Evolutionary conservation across 23 red algal species (phyloP).

Genomic region (Cyanidium caldarium): DNA sequence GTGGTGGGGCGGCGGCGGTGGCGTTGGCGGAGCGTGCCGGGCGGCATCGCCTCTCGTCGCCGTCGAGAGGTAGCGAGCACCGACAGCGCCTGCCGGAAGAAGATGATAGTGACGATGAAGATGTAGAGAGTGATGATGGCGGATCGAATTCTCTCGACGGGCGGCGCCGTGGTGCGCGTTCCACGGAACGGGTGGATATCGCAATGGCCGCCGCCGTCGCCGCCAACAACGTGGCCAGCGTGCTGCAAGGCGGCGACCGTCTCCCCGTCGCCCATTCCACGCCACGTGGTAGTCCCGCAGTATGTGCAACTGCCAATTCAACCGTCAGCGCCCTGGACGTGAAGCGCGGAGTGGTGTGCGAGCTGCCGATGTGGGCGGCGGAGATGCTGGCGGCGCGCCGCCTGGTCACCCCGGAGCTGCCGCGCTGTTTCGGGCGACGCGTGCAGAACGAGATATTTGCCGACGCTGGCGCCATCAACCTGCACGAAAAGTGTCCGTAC

Average conservation of each 20-base stretch:
- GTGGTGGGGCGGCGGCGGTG: not conserved
- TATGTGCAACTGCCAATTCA: no score
- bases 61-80: no score
- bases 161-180: not conserved
- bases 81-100: no score
- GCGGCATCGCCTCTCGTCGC: no score
- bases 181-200: not conserved
- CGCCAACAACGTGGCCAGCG: not conserved
- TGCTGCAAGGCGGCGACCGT: no score
- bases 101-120: no score
- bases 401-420: constrained; percentile 31
- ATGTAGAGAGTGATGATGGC: no score
- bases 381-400: constrained; percentile 34
- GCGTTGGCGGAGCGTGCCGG: not conserved
- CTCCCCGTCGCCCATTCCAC: no score
- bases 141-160: no score
- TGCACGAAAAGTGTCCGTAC: constrained; percentile 7
- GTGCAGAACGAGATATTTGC: constrained; percentile 32
- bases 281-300: no score
- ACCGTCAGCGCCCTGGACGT: not conserved
- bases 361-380: constrained; percentile 56
- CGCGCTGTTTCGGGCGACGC: constrained; percentile 21
- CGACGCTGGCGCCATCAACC: constrained; percentile 31
- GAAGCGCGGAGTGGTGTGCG: not conserved
- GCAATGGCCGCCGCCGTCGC: not conserved